Percentiles rank a stretch among this genome's conserved stretches.
Conservation (phyloP, 257 asterid species). For the Salvia miltiorrhiza region DNA sequence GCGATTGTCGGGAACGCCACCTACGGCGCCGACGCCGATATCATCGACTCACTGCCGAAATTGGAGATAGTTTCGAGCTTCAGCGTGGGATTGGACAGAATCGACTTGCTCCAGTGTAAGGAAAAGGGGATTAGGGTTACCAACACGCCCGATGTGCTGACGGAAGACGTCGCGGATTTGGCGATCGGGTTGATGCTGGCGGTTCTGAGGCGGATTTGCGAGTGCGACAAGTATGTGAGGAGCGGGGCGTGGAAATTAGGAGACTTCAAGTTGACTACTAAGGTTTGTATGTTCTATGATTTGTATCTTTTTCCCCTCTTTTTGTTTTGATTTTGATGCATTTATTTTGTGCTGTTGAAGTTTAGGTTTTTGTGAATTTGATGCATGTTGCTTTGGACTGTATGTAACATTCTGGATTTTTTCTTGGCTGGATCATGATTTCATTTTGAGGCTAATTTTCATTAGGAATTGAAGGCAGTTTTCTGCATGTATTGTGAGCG, state of each 20-base stretch:
- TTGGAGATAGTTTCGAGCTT: conserved; percentile 67
- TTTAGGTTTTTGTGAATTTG: not conserved
- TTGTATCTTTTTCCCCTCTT: not conserved
- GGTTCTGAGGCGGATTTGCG: conserved; percentile 60
- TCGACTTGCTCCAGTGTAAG: conserved; percentile 66
- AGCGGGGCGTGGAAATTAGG: conserved; percentile 60
- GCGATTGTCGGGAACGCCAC: conserved; percentile 75
- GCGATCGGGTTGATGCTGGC: conserved; percentile 77
- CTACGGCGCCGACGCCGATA: conserved; percentile 49
- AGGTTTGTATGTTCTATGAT: too few species aligned
- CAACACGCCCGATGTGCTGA: conserved; percentile 82
- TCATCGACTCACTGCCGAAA: conserved; percentile 64
- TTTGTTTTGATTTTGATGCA: not conserved
- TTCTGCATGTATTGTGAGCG: not conserved
- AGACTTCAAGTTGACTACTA: conserved; percentile 60
- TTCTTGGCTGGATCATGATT: not conserved
- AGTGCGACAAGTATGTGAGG: conserved; percentile 63
- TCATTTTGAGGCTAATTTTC: not conserved
- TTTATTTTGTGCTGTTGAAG: not conserved
- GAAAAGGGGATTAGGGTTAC: conserved; percentile 85
- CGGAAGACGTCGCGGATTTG: conserved; percentile 92
- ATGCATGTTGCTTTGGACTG: not conserved
- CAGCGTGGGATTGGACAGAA: conserved; percentile 83
- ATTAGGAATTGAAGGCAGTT: not conserved
- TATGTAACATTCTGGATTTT: not conserved